phyloP scores from a whole-genome alignment of 345 rosid species.

The Eutrema heterophyllum region DNA sequence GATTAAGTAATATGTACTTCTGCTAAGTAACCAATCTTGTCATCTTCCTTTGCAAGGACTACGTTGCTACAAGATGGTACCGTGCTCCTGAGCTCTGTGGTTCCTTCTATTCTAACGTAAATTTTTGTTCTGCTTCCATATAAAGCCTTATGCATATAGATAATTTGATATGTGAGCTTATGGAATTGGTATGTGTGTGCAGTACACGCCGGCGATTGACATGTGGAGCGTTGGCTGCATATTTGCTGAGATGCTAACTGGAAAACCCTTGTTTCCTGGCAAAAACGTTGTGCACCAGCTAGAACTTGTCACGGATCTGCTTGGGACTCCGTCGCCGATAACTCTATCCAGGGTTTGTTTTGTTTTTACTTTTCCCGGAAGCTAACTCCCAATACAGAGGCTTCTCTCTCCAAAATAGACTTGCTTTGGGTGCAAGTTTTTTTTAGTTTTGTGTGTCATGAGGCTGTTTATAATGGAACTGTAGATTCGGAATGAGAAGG shows the following conservation, averaged over 20 bases:
- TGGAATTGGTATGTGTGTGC: slow-evolving; percentile 31
- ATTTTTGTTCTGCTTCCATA: not conserved
- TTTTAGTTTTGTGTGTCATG: slow-evolving; percentile 17
- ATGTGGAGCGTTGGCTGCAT: slow-evolving; percentile 99
- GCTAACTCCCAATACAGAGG: slow-evolving; percentile 30
- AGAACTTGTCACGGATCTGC: slow-evolving; percentile 92
- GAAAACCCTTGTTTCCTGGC: slow-evolving; percentile 93
- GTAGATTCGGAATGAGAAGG: slow-evolving; percentile 96
- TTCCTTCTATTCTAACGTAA: slow-evolving; percentile 86
- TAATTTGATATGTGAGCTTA: not conserved
- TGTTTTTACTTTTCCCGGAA: slow-evolving; percentile 20
- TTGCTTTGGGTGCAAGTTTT: slow-evolving; percentile 28
- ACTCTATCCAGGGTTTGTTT: slow-evolving; percentile 76
- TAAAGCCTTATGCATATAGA: not conserved
- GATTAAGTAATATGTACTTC: not conserved
- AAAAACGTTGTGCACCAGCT: slow-evolving; percentile 91
- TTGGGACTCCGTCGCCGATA: slow-evolving; percentile 83
- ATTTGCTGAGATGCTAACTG: slow-evolving; percentile 89
- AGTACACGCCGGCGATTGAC: slow-evolving; percentile 99
- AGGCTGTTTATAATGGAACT: slow-evolving; percentile 27
- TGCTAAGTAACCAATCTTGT: slow-evolving; percentile 17
- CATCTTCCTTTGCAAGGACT: slow-evolving; percentile 63
- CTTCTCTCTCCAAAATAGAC: slow-evolving; percentile 29
- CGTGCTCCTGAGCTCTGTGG: slow-evolving; percentile 99
- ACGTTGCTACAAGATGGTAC: slow-evolving; percentile 99